phyloP scores from a whole-genome alignment of 306 rosid genomes.

The Sicyos edulis region DNA sequence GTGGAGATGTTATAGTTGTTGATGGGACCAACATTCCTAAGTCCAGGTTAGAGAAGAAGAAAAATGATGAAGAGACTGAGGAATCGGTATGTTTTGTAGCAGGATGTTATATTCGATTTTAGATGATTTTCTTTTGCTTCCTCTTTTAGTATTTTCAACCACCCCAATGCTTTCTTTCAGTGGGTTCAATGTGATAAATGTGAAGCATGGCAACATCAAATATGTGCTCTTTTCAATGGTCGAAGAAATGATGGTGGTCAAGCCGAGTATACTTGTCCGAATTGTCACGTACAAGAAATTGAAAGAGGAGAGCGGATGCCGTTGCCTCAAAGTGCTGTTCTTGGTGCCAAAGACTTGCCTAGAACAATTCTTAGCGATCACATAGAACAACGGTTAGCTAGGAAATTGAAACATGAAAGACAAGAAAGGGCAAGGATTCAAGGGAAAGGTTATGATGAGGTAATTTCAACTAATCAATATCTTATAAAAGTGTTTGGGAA shows the following conservation, averaged over 20 bases:
- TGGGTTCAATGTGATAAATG: slow-evolving; percentile 99
- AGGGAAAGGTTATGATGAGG: slow-evolving; percentile 88
- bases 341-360: slow-evolving; percentile 96
- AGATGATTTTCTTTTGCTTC: slow-evolving; percentile 28
- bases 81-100: slow-evolving; percentile 61
- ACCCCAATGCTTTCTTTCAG: slow-evolving; percentile 35
- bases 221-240: slow-evolving; percentile 94
- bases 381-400: slow-evolving; percentile 70
- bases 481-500: slow-evolving; percentile 10
- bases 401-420: slow-evolving; percentile 65
- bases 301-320: slow-evolving; percentile 94
- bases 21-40: slow-evolving; percentile 78
- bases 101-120: slow-evolving; percentile 14
- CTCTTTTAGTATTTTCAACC: slow-evolving; percentile 15
- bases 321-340: slow-evolving; percentile 93
- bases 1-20: slow-evolving; percentile 70
- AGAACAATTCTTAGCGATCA: slow-evolving; percentile 86
- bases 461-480: slow-evolving; percentile 26
- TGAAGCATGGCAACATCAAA: slow-evolving; percentile 99
- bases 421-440: slow-evolving; percentile 79
- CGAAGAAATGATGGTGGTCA: slow-evolving; percentile 94
- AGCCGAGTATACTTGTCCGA: slow-evolving; percentile 96
- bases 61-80: slow-evolving; percentile 94
- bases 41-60: slow-evolving; percentile 85
- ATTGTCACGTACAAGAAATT: slow-evolving; percentile 77